Evolutionary conservation across 2,329 filamentous ascomycete species (phyloP).

Genomic region (Fusarium mexicanum): DNA sequence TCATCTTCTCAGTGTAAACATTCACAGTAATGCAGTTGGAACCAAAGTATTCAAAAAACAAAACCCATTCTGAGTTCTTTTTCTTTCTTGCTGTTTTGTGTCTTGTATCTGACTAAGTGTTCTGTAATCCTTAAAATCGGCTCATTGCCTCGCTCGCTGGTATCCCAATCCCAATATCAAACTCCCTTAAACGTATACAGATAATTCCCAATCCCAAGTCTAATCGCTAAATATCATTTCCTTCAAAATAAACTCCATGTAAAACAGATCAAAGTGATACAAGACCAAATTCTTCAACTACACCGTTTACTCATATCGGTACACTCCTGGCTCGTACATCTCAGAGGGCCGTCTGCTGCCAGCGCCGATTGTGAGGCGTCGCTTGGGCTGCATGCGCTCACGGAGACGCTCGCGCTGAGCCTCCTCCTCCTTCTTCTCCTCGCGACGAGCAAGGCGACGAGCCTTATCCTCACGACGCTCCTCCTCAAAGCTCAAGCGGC

Average conservation of each 20-base stretch:
- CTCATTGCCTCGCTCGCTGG: conserved; percentile 16
- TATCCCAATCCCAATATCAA: conserved; percentile 21
- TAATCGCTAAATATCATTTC: conserved; percentile 30
- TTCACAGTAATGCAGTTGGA: neutral
- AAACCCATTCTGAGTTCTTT: conserved; percentile 29
- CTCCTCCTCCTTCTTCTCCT: conserved; percentile 50
- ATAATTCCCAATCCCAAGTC: conserved; percentile 6
- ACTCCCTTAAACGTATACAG: conserved; percentile 3
- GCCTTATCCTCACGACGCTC: conserved; percentile 47
- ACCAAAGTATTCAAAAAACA: conserved; percentile 7
- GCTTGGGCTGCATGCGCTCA: conserved; percentile 53
- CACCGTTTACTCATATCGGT: conserved; percentile 52
- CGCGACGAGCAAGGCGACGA: conserved; percentile 38
- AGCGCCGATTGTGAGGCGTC: conserved; percentile 50
- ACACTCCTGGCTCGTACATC: conserved; percentile 51
- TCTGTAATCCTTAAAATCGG: conserved; percentile 26
- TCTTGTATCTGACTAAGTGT: conserved; percentile 32
- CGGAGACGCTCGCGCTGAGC: conserved; percentile 52
- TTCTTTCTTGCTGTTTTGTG: conserved; percentile 28
- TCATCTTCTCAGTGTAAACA: neutral
- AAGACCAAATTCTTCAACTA: conserved; percentile 26
- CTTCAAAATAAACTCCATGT: conserved; percentile 14
- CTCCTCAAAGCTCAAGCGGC: conserved; percentile 47
- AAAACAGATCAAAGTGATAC: conserved; percentile 32
- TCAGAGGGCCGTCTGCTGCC: conserved; percentile 50